Evolutionary conservation across 1,139 yeast genomes (phyloP), one percentile per base, ranked within the genome.

Genomic region (Candida tropicalis): DNA sequence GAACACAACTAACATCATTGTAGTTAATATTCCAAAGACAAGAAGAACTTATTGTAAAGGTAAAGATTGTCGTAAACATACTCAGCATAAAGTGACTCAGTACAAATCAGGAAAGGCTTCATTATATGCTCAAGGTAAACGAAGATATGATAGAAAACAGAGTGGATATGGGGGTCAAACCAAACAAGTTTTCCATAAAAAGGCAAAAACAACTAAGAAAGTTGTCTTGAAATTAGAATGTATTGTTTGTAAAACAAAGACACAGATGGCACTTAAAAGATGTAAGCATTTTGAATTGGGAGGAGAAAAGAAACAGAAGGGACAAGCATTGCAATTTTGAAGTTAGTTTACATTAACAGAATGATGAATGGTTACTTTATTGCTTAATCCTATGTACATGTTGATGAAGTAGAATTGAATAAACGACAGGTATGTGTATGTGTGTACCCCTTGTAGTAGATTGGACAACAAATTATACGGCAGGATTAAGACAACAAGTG

Each of bases 281-380:
- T 33, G 36, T 15, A 33, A 33, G n/a, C 36, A 33, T 12, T 22
- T 33, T 33, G 36, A 33, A 23, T 33, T 33, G 20, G 36, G 36
- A 3, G 36, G 36, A 13, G 36, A 33, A 24, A 33, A 23, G 18
- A 33, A 33, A 33, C 36, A 33, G 10, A 33, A 33, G 9, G 99
- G 98, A 75, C 95, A 86, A 79, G 96, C 96, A 73, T 83, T 88
- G 75, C 96, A 88, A 82, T 88, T 88, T 77, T n/a, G n/a, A n/a
- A n/a, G n/a, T n/a, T n/a, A n/a, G n/a, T n/a, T n/a, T n/a, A n/a
- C n/a, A n/a, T n/a, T n/a, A n/a, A n/a, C n/a, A n/a, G n/a, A n/a
- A n/a, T n/a, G n/a, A n/a, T n/a, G n/a, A n/a, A n/a, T n/a, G n/a
- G n/a, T n/a, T n/a, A n/a, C n/a, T n/a, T 26, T 26, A n/a, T 26